A percentile compares a stretch with the other conserved stretches of the same genome.
Evolutionary conservation across 2,329 filamentous ascomycete species (phyloP).

Genomic region (Colletotrichum sojae): DNA sequence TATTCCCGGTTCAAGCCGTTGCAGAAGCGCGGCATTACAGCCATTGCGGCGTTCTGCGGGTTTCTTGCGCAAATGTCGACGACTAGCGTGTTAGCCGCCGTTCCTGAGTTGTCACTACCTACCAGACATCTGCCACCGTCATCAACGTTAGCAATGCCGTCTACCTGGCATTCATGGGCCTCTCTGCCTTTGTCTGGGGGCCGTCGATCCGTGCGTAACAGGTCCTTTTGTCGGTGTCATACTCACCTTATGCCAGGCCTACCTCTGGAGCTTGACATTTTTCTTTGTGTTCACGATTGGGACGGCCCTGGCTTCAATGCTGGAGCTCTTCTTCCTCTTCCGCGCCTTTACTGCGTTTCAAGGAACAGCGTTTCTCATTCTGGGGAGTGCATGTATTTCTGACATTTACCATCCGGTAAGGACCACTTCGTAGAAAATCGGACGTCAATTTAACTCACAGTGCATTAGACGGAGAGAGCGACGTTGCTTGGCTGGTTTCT

Average conservation of each 20-base stretch:
- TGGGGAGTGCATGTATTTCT: constrained; percentile 76
- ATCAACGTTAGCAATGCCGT: constrained; percentile 82
- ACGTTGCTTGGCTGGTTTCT: constrained; percentile 83
- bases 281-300: constrained; percentile 79
- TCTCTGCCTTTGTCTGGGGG: constrained; percentile 79
- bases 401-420: constrained; percentile 53
- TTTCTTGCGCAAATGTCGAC: constrained; percentile 83
- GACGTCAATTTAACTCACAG: background rate
- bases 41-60: constrained; percentile 54
- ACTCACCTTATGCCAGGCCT: constrained; percentile 58
- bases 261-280: constrained; percentile 70
- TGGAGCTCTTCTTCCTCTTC: constrained; percentile 81
- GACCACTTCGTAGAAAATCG: constrained; percentile 38
- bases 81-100: constrained; percentile 79
- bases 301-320: constrained; percentile 79
- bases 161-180: constrained; percentile 81
- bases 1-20: constrained; percentile 22
- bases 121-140: constrained; percentile 74
- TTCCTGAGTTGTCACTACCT: constrained; percentile 79
- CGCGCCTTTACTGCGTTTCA: constrained; percentile 81
- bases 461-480: constrained; percentile 70
- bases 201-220: constrained; percentile 68
- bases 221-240: background rate
- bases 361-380: constrained; percentile 80
- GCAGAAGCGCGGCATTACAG: constrained; percentile 34